Base-by-base conservation (phyloP, 2,329 filamentous ascomycete species). In the Aureobasidium vineae region DNA sequence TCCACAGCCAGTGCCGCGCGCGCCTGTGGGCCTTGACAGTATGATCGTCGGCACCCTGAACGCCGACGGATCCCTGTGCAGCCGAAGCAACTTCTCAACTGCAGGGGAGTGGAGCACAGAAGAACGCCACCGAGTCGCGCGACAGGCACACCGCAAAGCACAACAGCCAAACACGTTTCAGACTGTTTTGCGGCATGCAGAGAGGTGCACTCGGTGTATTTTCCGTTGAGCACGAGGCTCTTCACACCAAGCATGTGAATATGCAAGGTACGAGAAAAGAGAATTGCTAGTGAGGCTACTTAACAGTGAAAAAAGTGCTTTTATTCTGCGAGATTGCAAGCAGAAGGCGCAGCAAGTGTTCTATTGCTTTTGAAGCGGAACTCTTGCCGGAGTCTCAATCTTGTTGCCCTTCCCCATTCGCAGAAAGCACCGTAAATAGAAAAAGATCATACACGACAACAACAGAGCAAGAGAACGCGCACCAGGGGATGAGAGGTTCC, bases 31-130 rank as follows among this genome's bases (percentile, higher is more conserved):
- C 41, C 41, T n/a, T 45, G 41, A 45, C 41, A 45, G 41, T 45
- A 45, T 45, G 41, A 45, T 45, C 41, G 41, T 45, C 41, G 41
- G 5, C 16, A 41, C 41, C 31, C 43, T 49, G 57, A 61, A 31
- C 28, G 28, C 28, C 28, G 28, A 61, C 57, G 57, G 57, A 45
- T 38, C 26, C 26, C 43, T 49, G 31, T 49, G 57, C 57, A 61
- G 40, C 57, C 57, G 57, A 61, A 49, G 28, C 23, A 23, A 28
- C 40, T 33, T 16, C 52, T 60, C 56, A 33, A 59, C 54, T 59
- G 57, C 57, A 61, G 57, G 57, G 57, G 31, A 61, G 57, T 61
- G 57, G 57, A 61, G 43, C 41, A 54, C 23, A 43, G 33, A 8
- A 36, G 41, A 57, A 54, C 52, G 53, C 53, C 53, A 57, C 53